phyloP scores from a whole-genome alignment of 164 flowering plant species.

The Sextonia rubra region DNA sequence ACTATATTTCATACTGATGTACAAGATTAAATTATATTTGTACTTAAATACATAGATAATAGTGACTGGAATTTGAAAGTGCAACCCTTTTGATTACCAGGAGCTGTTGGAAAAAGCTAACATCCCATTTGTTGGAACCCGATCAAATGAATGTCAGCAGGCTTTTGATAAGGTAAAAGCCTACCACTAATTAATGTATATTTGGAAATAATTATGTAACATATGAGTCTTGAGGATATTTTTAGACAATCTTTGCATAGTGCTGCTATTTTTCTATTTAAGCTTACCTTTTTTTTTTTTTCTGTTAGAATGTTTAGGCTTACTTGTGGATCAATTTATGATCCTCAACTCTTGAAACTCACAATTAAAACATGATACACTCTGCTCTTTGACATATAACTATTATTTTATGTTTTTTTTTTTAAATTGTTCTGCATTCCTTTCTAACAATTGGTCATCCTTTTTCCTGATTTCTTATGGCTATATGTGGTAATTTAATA shows the following conservation, averaged over 20 bases:
- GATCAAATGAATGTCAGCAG: slow-evolving; percentile 59
- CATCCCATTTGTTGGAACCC: slow-evolving; percentile 85
- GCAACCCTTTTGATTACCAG: slow-evolving; percentile 30
- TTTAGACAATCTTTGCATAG: background rate
- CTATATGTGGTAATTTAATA: too few species aligned
- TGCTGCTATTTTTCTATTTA: background rate
- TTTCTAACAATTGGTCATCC: background rate
- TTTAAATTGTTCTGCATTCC: too few species aligned
- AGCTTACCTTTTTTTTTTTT: too few species aligned
- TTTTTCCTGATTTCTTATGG: background rate
- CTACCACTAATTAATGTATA: background rate
- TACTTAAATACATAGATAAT: background rate
- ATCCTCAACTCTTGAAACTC: background rate
- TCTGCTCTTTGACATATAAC: background rate
- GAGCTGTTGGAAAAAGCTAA: slow-evolving; percentile 66
- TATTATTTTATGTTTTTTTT: too few species aligned
- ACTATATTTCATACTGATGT: too few species aligned
- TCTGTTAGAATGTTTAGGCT: too few species aligned
- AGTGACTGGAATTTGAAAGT: background rate
- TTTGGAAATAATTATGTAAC: background rate
- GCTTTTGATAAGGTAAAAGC: slow-evolving; percentile 83
- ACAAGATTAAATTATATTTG: too few species aligned
- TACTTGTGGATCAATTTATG: background rate
- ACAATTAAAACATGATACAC: too few species aligned
- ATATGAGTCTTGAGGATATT: background rate